Percentiles rank a stretch among this genome's conserved stretches.
phyloP scores from a whole-genome alignment of 2,329 filamentous ascomycete genomes.

The Epichloe aotearoae region DNA sequence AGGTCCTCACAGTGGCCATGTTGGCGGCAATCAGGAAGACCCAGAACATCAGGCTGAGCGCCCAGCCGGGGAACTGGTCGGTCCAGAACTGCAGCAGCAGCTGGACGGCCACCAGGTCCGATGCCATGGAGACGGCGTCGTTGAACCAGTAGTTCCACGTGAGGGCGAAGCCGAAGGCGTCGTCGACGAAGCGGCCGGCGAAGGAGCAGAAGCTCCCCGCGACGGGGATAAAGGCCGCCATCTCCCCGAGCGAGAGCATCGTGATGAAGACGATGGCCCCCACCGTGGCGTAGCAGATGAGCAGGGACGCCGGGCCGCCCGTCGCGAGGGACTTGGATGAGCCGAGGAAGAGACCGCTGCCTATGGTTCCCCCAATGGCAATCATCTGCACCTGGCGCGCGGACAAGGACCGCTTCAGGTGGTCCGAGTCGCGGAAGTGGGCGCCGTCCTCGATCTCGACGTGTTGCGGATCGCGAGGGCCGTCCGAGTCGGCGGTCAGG shows the following conservation, averaged over 20 bases:
- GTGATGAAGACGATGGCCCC: conserved; percentile 45
- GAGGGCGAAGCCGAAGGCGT: conserved; percentile 39
- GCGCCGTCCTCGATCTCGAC: conserved; percentile 1
- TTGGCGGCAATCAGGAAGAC: conserved; percentile 34
- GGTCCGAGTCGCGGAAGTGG: conserved; percentile 20
- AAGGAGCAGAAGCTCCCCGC: conserved; percentile 41
- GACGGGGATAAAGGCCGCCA: conserved; percentile 39
- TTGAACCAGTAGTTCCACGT: conserved; percentile 56
- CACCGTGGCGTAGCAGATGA: conserved; percentile 40
- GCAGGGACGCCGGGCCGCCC: conserved; percentile 44
- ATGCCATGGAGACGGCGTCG: conserved; percentile 39
- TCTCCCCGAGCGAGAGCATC: conserved; percentile 46
- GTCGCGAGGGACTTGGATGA: conserved; percentile 46
- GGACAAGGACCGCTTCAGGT: conserved; percentile 35
- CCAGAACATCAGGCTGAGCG: conserved; percentile 48
- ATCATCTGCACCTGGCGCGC: conserved; percentile 57
- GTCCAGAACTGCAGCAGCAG: conserved; percentile 48
- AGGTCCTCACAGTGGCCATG: conserved; percentile 20
- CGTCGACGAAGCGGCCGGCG: conserved; percentile 35
- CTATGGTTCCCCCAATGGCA: conserved; percentile 47
- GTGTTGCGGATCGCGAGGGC: not conserved
- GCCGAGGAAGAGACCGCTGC: conserved; percentile 49
- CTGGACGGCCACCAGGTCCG: conserved; percentile 41
- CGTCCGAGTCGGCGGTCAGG: not conserved
- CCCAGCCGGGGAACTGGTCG: conserved; percentile 50